A percentile compares a stretch with the other conserved stretches of the same genome.
These are phyloP conservation scores for Pseudocercospora cruenta DNA, from an alignment of 2,329 filamentous ascomycete genomes.

Conservation along the genomic window DNA sequence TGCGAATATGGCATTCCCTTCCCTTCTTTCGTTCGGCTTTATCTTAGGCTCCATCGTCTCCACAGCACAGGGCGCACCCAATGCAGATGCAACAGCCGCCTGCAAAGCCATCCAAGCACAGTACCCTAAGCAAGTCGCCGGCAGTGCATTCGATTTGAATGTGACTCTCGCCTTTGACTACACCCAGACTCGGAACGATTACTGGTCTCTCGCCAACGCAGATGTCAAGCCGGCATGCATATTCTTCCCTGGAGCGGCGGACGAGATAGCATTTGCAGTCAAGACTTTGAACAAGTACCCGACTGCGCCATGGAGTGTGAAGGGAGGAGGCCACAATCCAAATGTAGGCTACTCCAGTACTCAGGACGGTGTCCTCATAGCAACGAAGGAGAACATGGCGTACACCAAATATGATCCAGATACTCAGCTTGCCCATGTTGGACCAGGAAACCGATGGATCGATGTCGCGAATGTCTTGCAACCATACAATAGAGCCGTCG, in stretches of 20 bases:
- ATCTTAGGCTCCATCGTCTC: conserved; percentile 6
- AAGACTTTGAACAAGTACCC: conserved; percentile 52
- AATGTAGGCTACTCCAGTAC: conserved; percentile 54
- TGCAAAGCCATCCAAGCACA: conserved; percentile 17
- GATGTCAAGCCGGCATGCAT: conserved; percentile 28
- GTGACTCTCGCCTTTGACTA: conserved; percentile 21
- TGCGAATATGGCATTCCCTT: neutral
- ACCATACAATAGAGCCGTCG: conserved; percentile 27
- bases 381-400: conserved; percentile 47
- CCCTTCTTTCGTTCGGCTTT: neutral
- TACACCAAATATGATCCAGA: conserved; percentile 42
- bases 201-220: conserved; percentile 29
- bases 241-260: conserved; percentile 51
- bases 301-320: conserved; percentile 58
- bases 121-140: conserved; percentile 23
- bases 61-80: conserved; percentile 11
- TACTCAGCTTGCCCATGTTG: conserved; percentile 34
- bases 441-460: conserved; percentile 31
- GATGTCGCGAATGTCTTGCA: conserved; percentile 30
- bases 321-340: conserved; percentile 54
- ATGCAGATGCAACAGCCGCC: conserved; percentile 15
- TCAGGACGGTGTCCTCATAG: conserved; percentile 49
- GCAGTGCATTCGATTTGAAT: conserved; percentile 20
- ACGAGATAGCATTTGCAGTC: conserved; percentile 59
- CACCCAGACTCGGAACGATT: conserved; percentile 20